These are phyloP conservation scores for Catharanthus roseus DNA, from an alignment of 257 asterid species.

Conservation along the genomic window DNA sequence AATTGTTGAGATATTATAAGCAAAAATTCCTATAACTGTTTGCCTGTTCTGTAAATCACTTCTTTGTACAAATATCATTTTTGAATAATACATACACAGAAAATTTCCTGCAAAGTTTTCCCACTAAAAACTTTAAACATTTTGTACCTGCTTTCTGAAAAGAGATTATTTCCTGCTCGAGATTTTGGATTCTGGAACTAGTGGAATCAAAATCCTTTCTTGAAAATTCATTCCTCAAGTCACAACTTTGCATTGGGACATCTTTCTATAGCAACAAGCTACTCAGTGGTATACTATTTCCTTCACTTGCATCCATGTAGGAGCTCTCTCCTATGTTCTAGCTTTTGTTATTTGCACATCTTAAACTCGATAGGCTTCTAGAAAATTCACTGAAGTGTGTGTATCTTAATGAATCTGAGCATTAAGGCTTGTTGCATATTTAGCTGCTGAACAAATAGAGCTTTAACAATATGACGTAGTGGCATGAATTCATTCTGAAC, in stretches of 20 bases:
- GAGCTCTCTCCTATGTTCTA: conserved; percentile 41
- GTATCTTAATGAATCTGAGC: conserved; percentile 55
- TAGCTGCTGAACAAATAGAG: conserved; percentile 66
- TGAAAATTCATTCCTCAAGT: conserved; percentile 32
- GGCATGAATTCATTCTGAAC: conserved; percentile 74
- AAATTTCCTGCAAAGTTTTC: no score
- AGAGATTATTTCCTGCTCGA: conserved; percentile 52
- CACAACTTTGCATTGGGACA: conserved; percentile 18
- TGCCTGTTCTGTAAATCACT: no score
- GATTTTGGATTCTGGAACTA: conserved; percentile 62
- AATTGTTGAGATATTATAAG: no score
- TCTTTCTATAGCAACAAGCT: conserved; percentile 43
- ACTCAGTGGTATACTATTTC: conserved; percentile 28
- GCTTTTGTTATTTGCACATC: conserved; percentile 44
- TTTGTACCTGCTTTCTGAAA: conserved; percentile 42
- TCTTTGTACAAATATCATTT: no score
- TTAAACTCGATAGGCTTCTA: conserved; percentile 44
- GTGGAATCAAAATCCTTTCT: conserved; percentile 51
- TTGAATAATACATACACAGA: no score
- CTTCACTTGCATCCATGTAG: conserved; percentile 28
- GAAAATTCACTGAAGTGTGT: conserved; percentile 39
- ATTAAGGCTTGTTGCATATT: conserved; percentile 67
- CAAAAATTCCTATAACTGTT: no score
- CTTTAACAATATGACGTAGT: conserved; percentile 60
- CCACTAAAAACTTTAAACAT: conserved; percentile 28